Evolutionary conservation across 2,329 filamentous ascomycete genomes (phyloP).

Genomic region (Sporothrix dimorphospora): DNA sequence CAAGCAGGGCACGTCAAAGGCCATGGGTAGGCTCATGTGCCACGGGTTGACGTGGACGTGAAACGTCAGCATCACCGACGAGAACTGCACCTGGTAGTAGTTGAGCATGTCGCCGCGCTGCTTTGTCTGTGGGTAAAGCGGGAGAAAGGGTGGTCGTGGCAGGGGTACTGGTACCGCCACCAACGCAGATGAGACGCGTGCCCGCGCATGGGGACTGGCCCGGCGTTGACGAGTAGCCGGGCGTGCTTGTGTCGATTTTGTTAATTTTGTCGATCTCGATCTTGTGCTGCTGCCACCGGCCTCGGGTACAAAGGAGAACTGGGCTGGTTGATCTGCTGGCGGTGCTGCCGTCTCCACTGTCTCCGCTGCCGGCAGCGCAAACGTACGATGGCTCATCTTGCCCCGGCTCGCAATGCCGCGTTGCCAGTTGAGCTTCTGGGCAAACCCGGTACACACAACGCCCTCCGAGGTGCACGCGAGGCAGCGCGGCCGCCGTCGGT

Average conservation of each 20-base stretch:
- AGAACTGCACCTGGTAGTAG: conserved; percentile 1
- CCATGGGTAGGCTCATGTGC: conserved; percentile 19
- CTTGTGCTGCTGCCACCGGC: background rate
- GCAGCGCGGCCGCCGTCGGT: background rate
- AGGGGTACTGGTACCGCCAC: background rate
- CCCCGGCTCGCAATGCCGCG: background rate
- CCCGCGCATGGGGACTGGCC: background rate
- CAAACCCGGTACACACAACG: background rate
- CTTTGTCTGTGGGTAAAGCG: background rate
- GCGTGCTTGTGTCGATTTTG: background rate
- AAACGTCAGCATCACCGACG: background rate
- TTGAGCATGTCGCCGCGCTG: background rate
- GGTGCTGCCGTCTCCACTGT: background rate
- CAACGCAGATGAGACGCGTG: background rate
- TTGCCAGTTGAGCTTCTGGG: background rate
- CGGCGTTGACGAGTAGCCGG: background rate
- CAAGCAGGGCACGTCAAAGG: conserved; percentile 13
- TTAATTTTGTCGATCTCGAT: background rate
- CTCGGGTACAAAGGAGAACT: background rate
- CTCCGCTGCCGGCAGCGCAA: background rate
- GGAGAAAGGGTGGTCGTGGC: background rate
- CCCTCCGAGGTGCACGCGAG: background rate
- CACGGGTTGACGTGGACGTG: conserved; percentile 20
- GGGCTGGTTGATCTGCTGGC: background rate
- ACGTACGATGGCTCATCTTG: background rate